Evolutionary conservation across 129 eudicot species (phyloP), one percentile per base, ranked within the genome.

Genomic region (Centrapalus pauciflorus): DNA sequence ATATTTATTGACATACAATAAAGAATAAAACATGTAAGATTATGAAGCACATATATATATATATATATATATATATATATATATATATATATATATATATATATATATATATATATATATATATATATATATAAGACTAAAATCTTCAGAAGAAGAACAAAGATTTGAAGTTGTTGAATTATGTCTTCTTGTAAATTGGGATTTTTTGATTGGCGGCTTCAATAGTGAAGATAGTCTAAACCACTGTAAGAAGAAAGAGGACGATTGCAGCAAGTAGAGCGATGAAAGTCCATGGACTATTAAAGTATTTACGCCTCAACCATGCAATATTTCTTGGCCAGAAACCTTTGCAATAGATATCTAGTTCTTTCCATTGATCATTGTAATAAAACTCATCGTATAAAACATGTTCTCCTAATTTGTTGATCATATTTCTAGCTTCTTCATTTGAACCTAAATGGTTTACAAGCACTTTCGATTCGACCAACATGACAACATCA

Each of bases 181-280:
- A n/a, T n/a, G n/a, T n/a, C n/a, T n/a, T n/a, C n/a, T n/a, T n/a
- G n/a, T n/a, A n/a, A n/a, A n/a, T n/a, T n/a, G n/a, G n/a, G n/a
- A n/a, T n/a, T n/a, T n/a, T n/a, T n/a, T n/a, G n/a, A n/a, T n/a
- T n/a, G n/a, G 16, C 38, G 0, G 72, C 19, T 20, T 33, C 33
- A 23, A 67, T 13, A 9, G 72, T 67, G n/a, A 48, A 67, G 72
- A 67, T 17, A 3, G 72, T 48, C 46, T 67, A 62, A 32, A 67
- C 20, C n/a, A 51, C 50, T 3, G 58, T 32, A 29, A 67, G 72
- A 33, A 24, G 10, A 49, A 50, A 67, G 28, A 67, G 19, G 1
- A 49, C 20, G 1, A 54, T 11, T 57, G 54, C 74, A 16, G 54
- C 64, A 24, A 35, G 4, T 16, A 69, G 37, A 4, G 74, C 55